Percentiles rank a stretch among this genome's conserved stretches.
Evolutionary conservation across 164 flowering plant species (phyloP).

Genomic region (Platanus orientalis): DNA sequence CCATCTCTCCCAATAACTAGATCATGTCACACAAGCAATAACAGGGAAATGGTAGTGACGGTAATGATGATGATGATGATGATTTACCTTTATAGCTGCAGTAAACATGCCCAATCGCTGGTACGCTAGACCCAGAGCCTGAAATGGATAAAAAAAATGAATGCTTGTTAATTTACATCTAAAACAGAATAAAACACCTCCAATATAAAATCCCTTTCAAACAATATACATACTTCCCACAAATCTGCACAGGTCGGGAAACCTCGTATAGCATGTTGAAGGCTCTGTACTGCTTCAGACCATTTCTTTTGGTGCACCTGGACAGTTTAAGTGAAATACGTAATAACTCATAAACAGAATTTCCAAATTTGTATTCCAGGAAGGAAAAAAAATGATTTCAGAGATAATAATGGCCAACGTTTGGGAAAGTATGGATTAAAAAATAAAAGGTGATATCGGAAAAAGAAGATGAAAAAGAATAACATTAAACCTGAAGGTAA

Average conservation of each 20-base stretch:
- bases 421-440: neutral
- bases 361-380: neutral
- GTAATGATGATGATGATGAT: neutral
- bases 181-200: neutral
- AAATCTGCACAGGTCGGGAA: constrained; percentile 72
- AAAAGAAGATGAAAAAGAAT: neutral
- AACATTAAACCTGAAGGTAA: constrained; percentile 72
- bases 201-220: neutral
- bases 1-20: too few relatives aligned
- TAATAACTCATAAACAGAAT: neutral
- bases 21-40: too few relatives aligned
- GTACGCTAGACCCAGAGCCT: constrained; percentile 93
- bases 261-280: constrained; percentile 93
- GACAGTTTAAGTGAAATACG: constrained; percentile 1
- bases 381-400: neutral
- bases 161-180: neutral
- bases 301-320: constrained; percentile 69
- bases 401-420: neutral
- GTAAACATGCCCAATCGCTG: constrained; percentile 91
- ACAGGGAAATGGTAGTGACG: too few relatives aligned
- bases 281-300: constrained; percentile 83
- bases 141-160: constrained; percentile 7
- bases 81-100: constrained; percentile 81
- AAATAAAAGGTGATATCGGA: neutral
- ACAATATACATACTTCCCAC: constrained; percentile 69